These are phyloP conservation scores for Hyaloscypha finlandica DNA, from an alignment of 495 filamentous ascomycete genomes.

Conservation along the genomic window DNA sequence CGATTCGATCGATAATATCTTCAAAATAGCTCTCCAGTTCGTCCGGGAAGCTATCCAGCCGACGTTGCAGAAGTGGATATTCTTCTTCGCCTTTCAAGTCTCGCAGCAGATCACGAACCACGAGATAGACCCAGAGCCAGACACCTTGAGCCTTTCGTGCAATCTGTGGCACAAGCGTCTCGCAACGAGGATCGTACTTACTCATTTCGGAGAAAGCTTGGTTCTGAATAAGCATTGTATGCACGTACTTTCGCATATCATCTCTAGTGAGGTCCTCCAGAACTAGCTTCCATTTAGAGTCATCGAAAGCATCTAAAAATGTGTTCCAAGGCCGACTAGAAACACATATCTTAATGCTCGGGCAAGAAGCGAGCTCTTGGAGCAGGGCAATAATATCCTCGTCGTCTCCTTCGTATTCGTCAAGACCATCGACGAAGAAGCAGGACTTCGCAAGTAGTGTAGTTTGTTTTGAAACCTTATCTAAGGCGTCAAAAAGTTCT, in stretches of 20 bases:
- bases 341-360: constrained; percentile 3
- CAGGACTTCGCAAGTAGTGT: neutral
- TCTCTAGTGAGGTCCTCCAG: neutral
- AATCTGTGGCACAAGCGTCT: neutral
- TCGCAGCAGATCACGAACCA: neutral
- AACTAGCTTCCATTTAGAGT: neutral
- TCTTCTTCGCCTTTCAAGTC: neutral
- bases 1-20: neutral
- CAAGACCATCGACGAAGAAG: neutral
- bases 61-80: neutral
- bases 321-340: neutral
- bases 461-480: neutral
- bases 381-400: neutral
- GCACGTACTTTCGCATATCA: neutral
- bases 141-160: neutral
- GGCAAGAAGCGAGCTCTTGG: neutral
- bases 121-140: neutral
- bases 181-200: neutral
- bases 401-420: neutral
- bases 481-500: neutral
- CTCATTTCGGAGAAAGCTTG: neutral
- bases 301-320: constrained; percentile 1
- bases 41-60: neutral
- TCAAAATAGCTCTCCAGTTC: neutral
- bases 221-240: neutral